Base-by-base conservation (phyloP, 2,329 filamentous ascomycete genomes). In the Aspergillus unguis region DNA sequence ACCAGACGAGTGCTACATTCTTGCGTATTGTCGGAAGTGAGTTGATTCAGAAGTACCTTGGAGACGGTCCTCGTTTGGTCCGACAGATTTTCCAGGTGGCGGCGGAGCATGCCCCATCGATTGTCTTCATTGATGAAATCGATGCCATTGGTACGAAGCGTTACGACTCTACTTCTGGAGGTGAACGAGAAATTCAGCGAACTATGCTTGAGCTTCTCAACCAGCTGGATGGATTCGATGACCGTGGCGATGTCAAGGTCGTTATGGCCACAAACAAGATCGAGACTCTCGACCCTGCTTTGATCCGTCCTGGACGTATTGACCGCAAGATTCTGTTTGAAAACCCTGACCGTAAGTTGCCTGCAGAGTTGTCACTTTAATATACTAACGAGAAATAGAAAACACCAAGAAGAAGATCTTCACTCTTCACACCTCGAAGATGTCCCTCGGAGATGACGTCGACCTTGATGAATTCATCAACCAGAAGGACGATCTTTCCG, bases 211-310 rank as follows among this genome's bases (percentile, higher is more conserved):
- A 99, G 70, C 83, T 99, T 50, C 85, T 99, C 38, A 99, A 99
- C 75, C 94, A 99, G 77, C 85, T 99, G 6, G 94, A 99, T 71
- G 94, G 94, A 65, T 99, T 99, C 76, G 94, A 99, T 69, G 95
- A 99, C 73, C 89, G 94, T 56, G 95, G 94, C 63, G 94, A 99
- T 70, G 92, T 99, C 75, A 99, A 99, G 80, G 94, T 99, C 57
- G 92, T 99, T 73, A 97, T 99, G 92, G 95, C 94, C 9, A 99
- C 94, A 62, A 99, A 99, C 85, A 99, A 99, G 84, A 99, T 99
- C 62, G 95, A 99, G 63, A 95, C 90, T 3, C 81, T 99, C 28
- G 95, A 99, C 68, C 94, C 94, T 50, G 94, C 94, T 17, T 80
- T 99, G 62, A 99, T 99, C 69, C 87, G 94, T 62, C 94, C 94